Base-by-base conservation (phyloP, 1,284 basidiomycete species). In the Ustilago shanxiensis region DNA sequence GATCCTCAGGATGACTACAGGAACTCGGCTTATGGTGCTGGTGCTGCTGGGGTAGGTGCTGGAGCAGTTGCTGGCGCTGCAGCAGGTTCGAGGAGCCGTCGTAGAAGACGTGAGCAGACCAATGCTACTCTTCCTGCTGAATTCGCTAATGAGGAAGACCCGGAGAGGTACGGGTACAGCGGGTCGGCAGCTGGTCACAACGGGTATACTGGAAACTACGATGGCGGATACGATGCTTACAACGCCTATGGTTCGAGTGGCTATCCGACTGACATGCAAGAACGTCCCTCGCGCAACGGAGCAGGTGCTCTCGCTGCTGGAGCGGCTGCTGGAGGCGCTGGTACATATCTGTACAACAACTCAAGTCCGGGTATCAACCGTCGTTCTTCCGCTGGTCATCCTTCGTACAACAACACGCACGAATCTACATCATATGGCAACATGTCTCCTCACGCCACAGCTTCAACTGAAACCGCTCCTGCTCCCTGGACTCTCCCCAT, bases 61-160 rank as follows among this genome's bases (percentile, higher is more conserved):
- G 66, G 33, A 45, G 44, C 44, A 8, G 73, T 44, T 9, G 78
- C 29, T 11, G 79, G 52, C 18, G 77, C 54, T 16, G 71, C 59
- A n/a, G 61, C 63, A 33, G 65, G 56, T 16, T 68, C 67, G 28
- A 59, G 66, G 8, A 62, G 28, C 33, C 64, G 72, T 10, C 59
- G 72, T 22, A 50, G 55, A 26, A 57, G 68, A 24, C 52, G 61
- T 28, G 65, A 69, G 18, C 60, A 72, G 0, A 62, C 64, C 26
- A 73, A 70, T 26, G 78, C 77, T 0, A 81, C 76, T 4, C 51
- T 81, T 24, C 80, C 80, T 13, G 64, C 60, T 8, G 63, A 73
- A 13, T 80, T 76, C 41, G 68, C 65, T 50, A 65, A 76, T 52
- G 65, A 73, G 8, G 64, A 78, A 9, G 75, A 81, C 33, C 72